Conservation (phyloP, 192 early-diverging fungal genomes). For the Backusella psychrophila region DNA sequence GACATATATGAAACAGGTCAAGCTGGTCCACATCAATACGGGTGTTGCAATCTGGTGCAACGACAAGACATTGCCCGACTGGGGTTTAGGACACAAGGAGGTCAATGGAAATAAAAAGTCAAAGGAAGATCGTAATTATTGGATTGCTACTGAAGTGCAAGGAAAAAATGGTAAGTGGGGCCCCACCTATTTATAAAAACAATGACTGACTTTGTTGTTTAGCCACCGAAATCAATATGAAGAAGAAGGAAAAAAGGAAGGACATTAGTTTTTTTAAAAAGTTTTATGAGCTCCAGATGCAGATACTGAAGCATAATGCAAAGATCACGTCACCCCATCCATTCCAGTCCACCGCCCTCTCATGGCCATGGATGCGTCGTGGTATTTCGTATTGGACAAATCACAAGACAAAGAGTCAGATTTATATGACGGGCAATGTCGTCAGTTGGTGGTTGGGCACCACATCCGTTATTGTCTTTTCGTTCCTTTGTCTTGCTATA, state of each 20-base stretch:
- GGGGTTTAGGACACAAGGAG: constrained; percentile 88
- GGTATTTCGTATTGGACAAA: constrained; percentile 94
- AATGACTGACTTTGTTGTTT: no score
- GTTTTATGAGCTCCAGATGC: constrained; percentile 82
- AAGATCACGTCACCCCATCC: constrained; percentile 89
- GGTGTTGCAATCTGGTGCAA: constrained; percentile 81
- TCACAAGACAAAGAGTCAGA: constrained; percentile 69
- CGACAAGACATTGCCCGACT: constrained; percentile 69
- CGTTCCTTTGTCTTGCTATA: constrained; percentile 58
- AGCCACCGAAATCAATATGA: constrained; percentile 44
- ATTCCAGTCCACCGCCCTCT: constrained; percentile 77
- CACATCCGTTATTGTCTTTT: constrained; percentile 51
- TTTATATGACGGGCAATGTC: constrained; percentile 91
- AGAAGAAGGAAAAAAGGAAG: constrained; percentile 51
- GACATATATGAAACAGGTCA: constrained; percentile 62
- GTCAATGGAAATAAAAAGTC: constrained; percentile 92
- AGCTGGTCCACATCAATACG: constrained; percentile 74
- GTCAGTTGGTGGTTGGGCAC: constrained; percentile 82
- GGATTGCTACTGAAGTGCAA: constrained; percentile 77
- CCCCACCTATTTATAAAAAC: no score
- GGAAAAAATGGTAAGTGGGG: constrained; percentile 65
- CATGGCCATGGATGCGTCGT: constrained; percentile 85
- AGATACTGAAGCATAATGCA: constrained; percentile 91
- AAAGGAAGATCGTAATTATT: constrained; percentile 68
- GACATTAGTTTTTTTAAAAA: constrained; percentile 73